These are phyloP conservation scores for Gymnopilus dilepis DNA, from an alignment of 768 basidiomycete species.

Conservation along the genomic window DNA sequence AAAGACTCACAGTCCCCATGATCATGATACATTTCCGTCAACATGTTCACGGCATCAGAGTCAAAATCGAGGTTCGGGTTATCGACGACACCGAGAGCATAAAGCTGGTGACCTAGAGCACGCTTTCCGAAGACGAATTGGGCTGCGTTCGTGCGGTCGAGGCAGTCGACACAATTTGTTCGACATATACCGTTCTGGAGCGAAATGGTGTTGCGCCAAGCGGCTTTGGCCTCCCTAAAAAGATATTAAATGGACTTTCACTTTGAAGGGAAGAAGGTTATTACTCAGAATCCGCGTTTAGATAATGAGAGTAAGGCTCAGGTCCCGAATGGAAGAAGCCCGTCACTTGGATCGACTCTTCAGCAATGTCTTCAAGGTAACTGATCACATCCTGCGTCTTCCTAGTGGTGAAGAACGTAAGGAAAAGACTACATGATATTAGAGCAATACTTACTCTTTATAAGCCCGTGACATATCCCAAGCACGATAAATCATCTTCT, in stretches of 20 bases:
- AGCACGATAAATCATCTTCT: conserved; percentile 89
- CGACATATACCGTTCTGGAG: conserved; percentile 93
- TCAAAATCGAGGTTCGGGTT: conserved; percentile 88
- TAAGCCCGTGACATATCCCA: conserved; percentile 98
- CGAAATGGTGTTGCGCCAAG: conserved; percentile 71
- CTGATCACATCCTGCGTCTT: conserved; percentile 96
- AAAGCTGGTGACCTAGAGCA: conserved; percentile 92
- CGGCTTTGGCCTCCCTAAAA: conserved; percentile 32
- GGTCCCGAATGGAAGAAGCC: conserved; percentile 95
- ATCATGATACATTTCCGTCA: conserved; percentile 99
- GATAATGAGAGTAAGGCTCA: conserved; percentile 77
- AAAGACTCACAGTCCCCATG: conserved; percentile 85
- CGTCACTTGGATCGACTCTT: conserved; percentile 90
- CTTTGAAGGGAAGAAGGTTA: conserved; percentile 27
- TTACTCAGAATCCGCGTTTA: conserved; percentile 51
- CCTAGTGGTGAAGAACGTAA: conserved; percentile 42
- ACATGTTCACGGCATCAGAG: conserved; percentile 93
- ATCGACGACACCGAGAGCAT: conserved; percentile 89
- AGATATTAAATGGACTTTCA: background rate
- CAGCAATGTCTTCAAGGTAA: conserved; percentile 92
- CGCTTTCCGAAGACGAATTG: conserved; percentile 97
- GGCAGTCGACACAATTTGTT: conserved; percentile 96
- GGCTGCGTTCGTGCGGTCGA: conserved; percentile 95
- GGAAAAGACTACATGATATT: background rate
- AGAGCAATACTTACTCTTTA: conserved; percentile 79